Percentiles rank a stretch among this genome's conserved stretches.
These are phyloP conservation scores for Phaffomyces thermotolerans DNA, from an alignment of 805 yeast genomes.

Conservation along the genomic window DNA sequence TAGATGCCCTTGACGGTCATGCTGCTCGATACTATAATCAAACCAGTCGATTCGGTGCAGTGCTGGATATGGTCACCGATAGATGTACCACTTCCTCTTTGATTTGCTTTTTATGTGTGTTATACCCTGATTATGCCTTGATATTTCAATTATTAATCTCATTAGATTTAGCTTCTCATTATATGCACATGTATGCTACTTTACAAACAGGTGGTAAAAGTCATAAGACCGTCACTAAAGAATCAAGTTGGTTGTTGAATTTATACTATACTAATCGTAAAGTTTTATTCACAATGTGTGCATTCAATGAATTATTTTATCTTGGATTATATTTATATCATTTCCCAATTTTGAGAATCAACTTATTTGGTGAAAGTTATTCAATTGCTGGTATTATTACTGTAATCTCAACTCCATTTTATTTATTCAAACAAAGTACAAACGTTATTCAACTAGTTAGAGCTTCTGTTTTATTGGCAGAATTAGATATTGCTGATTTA, in stretches of 20 bases:
- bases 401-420: conserved; percentile 68
- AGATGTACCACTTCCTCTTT: conserved; percentile 95
- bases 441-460: conserved; percentile 82
- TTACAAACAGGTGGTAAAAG: conserved; percentile 68
- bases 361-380: conserved; percentile 28
- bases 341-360: conserved; percentile 34
- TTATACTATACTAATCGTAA: conserved; percentile 81
- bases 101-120: conserved; percentile 74
- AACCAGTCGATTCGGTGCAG: conserved; percentile 91
- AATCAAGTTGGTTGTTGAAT: conserved; percentile 63
- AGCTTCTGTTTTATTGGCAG: conserved; percentile 79
- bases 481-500: conserved; percentile 45
- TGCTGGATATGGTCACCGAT: conserved; percentile 97
- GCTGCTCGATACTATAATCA: conserved; percentile 89
- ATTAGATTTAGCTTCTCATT: conserved; percentile 86
- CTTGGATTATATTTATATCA: conserved; percentile 78
- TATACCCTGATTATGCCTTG: conserved; percentile 57
- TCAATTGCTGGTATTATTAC: conserved; percentile 57
- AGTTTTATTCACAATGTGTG: conserved; percentile 83
- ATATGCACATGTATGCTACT: conserved; percentile 98
- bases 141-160: conserved; percentile 78
- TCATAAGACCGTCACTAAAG: conserved; percentile 76
- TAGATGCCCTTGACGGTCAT: conserved; percentile 95
- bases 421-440: conserved; percentile 84
- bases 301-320: conserved; percentile 88